A percentile compares a stretch with the other conserved stretches of the same genome.
phyloP scores from a whole-genome alignment of 2,329 filamentous ascomycete species.

The Stagonosporopsis rhizophila region DNA sequence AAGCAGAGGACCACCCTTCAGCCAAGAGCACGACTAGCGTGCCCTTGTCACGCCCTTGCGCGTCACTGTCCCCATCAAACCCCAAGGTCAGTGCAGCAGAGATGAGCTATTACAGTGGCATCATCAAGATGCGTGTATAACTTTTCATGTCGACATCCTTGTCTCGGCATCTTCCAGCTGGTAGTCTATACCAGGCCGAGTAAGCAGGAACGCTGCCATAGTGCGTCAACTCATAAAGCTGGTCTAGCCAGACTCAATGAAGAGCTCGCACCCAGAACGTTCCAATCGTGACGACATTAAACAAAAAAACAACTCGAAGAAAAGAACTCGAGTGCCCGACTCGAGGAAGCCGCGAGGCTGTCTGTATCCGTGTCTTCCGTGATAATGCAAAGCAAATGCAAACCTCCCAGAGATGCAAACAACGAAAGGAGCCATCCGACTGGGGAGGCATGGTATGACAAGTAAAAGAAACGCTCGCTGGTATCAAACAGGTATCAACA shows the following conservation, averaged over 20 bases:
- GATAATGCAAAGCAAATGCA: slow-evolving; percentile 53
- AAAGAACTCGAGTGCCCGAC: slow-evolving; percentile 48
- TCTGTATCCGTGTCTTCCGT: slow-evolving; percentile 46
- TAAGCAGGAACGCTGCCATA: slow-evolving; percentile 36
- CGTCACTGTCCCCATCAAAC: slow-evolving; percentile 13
- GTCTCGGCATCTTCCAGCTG: slow-evolving; percentile 46
- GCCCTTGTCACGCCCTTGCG: slow-evolving; percentile 38
- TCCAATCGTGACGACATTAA: slow-evolving; percentile 47
- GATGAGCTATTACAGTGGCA: slow-evolving; percentile 47
- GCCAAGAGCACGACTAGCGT: slow-evolving; percentile 44
- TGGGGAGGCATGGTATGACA: slow-evolving; percentile 36
- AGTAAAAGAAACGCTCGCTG: slow-evolving; percentile 50
- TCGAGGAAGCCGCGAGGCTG: slow-evolving; percentile 54
- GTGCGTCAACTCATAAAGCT: slow-evolving; percentile 41
- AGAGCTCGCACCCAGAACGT: slow-evolving; percentile 43
- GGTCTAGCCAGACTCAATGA: slow-evolving; percentile 48
- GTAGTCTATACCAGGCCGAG: slow-evolving; percentile 50
- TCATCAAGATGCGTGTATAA: slow-evolving; percentile 48
- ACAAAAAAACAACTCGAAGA: slow-evolving; percentile 40
- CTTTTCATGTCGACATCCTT: slow-evolving; percentile 47
- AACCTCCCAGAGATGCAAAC: slow-evolving; percentile 54
- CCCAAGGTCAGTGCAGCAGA: slow-evolving; percentile 17
- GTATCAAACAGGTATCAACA: slow-evolving; percentile 55
- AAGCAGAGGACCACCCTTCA: slow-evolving; percentile 46
- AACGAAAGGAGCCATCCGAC: slow-evolving; percentile 37